These are phyloP conservation scores for Delonix regia DNA, from an alignment of 306 rosid species.

Conservation along the genomic window DNA sequence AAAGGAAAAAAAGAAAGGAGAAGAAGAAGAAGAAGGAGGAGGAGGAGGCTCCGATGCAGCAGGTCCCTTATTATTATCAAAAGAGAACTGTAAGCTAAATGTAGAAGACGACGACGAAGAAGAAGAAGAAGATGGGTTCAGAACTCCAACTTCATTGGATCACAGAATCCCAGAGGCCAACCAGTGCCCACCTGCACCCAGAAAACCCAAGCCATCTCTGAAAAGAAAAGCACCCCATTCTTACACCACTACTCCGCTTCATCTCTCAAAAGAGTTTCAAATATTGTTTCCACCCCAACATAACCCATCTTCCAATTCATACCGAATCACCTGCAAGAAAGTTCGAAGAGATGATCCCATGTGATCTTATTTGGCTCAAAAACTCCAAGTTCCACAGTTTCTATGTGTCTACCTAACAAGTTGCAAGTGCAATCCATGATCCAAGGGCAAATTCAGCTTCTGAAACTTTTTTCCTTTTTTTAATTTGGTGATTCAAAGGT, in stretches of 20 bases:
- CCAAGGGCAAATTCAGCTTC: not conserved
- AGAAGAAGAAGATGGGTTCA: slow-evolving; percentile 56
- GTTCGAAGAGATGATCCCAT: slow-evolving; percentile 40
- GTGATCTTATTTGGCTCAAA: not conserved
- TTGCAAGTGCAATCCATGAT: not conserved
- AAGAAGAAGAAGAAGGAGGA: not conserved
- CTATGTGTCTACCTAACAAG: not conserved
- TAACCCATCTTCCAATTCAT: slow-evolving; percentile 22
- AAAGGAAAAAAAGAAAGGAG: not conserved
- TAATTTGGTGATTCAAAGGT: not conserved
- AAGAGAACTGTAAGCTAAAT: not conserved
- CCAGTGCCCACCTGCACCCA: slow-evolving; percentile 71
- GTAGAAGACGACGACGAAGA: not conserved
- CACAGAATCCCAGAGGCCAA: slow-evolving; percentile 48
- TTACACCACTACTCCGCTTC: not conserved
- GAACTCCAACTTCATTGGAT: slow-evolving; percentile 65
- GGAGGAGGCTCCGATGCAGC: not conserved
- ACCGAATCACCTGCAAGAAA: slow-evolving; percentile 45
- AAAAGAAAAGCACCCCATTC: slow-evolving; percentile 40
- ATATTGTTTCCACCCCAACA: slow-evolving; percentile 43
- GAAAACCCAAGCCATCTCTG: slow-evolving; percentile 41
- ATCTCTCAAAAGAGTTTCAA: slow-evolving; percentile 45
- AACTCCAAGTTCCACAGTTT: not conserved
- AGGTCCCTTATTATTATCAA: not conserved
- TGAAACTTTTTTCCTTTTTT: not conserved